phyloP scores from a whole-genome alignment of 768 basidiomycete genomes.

The Lactarius sanguifluus region DNA sequence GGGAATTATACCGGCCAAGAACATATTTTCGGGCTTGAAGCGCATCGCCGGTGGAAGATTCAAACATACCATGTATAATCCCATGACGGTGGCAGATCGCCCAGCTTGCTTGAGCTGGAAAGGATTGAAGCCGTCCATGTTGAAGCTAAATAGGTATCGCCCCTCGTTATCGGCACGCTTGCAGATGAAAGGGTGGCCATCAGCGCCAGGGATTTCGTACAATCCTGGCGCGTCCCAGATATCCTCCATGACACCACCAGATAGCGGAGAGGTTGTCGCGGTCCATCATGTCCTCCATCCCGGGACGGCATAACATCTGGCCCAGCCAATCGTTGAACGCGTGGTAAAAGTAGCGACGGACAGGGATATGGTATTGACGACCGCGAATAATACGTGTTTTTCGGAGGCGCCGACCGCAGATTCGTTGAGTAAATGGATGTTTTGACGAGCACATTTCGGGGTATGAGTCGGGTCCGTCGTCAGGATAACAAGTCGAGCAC shows the following conservation, averaged over 20 bases:
- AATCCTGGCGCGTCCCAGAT: slow-evolving; percentile 19
- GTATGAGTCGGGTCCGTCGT: slow-evolving; percentile 7
- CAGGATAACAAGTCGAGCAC: slow-evolving; percentile 14
- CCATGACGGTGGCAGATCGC: slow-evolving; percentile 32
- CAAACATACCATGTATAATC: slow-evolving; percentile 38
- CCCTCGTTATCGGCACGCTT: slow-evolving; percentile 16
- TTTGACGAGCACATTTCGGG: slow-evolving; percentile 4
- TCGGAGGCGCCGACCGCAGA: not conserved
- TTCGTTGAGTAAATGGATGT: not conserved
- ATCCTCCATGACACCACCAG: not conserved
- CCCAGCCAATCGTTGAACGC: slow-evolving; percentile 20
- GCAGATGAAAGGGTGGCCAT: slow-evolving; percentile 11
- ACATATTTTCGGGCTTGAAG: slow-evolving; percentile 44
- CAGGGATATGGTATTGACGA: not conserved
- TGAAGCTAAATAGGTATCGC: slow-evolving; percentile 36
- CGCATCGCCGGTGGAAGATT: slow-evolving; percentile 40
- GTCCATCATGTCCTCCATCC: slow-evolving; percentile 14
- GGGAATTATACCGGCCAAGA: slow-evolving; percentile 43
- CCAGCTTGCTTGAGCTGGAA: slow-evolving; percentile 36
- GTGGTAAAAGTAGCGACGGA: slow-evolving; percentile 10
- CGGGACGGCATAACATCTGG: slow-evolving; percentile 3
- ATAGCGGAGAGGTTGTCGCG: not conserved
- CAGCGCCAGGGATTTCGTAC: not conserved
- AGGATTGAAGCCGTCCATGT: slow-evolving; percentile 42
- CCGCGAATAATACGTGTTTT: not conserved